Evolutionary conservation across 1,139 yeast genomes (phyloP).

Genomic region (Candida gigantensis): DNA sequence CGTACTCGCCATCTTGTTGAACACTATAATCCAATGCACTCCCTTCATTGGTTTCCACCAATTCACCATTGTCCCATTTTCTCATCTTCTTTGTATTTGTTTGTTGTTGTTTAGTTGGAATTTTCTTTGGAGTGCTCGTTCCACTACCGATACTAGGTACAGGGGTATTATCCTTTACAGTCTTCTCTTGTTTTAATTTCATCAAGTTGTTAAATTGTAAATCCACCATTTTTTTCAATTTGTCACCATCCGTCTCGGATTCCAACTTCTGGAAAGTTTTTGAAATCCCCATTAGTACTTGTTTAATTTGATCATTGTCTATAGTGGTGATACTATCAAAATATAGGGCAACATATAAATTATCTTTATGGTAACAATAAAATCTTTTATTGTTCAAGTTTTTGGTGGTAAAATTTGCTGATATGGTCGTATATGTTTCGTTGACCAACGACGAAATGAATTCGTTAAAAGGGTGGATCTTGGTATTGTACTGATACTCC

Average conservation of each 20-base stretch:
- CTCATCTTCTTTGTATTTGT: constrained; percentile 38
- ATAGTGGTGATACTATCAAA: constrained; percentile 44
- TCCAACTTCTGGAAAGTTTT: constrained; percentile 34
- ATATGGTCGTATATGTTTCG: constrained; percentile 36
- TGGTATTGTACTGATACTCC: constrained; percentile 39
- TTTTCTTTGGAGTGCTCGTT: constrained; percentile 20
- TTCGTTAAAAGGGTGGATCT: constrained; percentile 44
- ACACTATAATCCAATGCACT: constrained; percentile 38
- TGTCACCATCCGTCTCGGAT: constrained; percentile 26
- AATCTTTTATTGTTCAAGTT: constrained; percentile 37
- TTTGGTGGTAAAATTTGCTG: constrained; percentile 35
- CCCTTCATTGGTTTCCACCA: constrained; percentile 29
- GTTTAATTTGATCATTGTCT: constrained; percentile 41
- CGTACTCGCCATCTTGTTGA: constrained; percentile 17
- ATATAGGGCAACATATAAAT: constrained; percentile 39
- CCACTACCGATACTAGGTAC: constrained; percentile 15
- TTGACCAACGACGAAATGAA: constrained; percentile 39
- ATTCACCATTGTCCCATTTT: constrained; percentile 47
- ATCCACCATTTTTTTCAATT: constrained; percentile 38
- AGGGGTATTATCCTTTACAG: too few relatives aligned
- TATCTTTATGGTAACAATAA: constrained; percentile 32
- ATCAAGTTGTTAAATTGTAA: constrained; percentile 41
- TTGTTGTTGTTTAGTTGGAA: constrained; percentile 6
- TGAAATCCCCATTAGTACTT: constrained; percentile 35
- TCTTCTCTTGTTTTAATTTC: constrained; percentile 27